phyloP scores from a whole-genome alignment of 164 flowering plant genomes.

The Nelumbo lutea region DNA sequence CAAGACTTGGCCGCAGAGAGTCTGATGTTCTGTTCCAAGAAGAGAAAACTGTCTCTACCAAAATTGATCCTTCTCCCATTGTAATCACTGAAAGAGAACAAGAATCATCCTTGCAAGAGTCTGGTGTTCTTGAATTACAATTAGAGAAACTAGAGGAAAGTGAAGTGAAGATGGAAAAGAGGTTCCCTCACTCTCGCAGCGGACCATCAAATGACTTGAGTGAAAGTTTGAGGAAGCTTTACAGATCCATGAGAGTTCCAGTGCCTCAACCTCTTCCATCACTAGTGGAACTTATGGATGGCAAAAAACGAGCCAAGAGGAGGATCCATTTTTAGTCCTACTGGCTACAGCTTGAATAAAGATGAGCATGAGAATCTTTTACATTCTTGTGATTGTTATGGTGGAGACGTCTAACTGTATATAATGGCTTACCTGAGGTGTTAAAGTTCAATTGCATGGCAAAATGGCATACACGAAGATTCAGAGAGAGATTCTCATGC shows the following conservation, averaged over 20 bases:
- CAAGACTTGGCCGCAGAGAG: constrained; percentile 44
- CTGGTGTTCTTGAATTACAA: constrained; percentile 13
- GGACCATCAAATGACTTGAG: constrained; percentile 32
- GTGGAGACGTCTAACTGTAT: neutral
- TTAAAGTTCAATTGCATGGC: neutral
- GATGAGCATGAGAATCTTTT: neutral
- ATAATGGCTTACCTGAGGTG: neutral
- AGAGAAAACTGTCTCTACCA: constrained; percentile 1
- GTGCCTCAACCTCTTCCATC: constrained; percentile 86
- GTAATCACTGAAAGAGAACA: constrained; percentile 5
- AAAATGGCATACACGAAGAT: neutral
- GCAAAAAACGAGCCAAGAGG: constrained; percentile 40
- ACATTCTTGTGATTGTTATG: neutral
- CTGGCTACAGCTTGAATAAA: neutral
- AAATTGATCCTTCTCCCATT: constrained; percentile 1
- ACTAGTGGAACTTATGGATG: constrained; percentile 54
- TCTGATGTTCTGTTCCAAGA: constrained; percentile 12
- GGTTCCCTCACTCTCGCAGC: constrained; percentile 9
- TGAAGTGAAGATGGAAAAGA: constrained; percentile 9
- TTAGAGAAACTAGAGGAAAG: constrained; percentile 13
- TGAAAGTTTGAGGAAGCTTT: constrained; percentile 51
- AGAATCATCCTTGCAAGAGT: constrained; percentile 11
- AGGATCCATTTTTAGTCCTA: neutral
- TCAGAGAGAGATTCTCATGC: too few relatives aligned
- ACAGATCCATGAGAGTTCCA: constrained; percentile 72